These are phyloP conservation scores for Mycosphaerelloides madeirae DNA, from an alignment of 2,329 filamentous ascomycete genomes.

Conservation along the genomic window DNA sequence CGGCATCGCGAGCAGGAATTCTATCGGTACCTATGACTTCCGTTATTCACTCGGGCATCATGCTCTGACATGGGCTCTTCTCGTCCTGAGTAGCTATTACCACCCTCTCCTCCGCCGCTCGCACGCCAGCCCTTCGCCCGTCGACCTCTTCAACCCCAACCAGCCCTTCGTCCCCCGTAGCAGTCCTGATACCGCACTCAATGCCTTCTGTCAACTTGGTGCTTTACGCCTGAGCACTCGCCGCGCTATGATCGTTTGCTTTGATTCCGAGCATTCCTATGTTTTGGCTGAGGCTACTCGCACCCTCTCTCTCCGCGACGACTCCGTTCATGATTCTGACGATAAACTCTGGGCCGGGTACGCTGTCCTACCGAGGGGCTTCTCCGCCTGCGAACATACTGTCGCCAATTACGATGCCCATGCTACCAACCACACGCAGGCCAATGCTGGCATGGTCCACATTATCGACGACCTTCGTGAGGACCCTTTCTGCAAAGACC, in stretches of 20 bases:
- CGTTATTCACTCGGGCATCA: no score
- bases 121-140: no score
- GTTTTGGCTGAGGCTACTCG: slow-evolving; percentile 52
- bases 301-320: slow-evolving; percentile 38
- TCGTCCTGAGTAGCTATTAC: no score
- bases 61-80: no score
- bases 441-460: slow-evolving; percentile 17
- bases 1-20: no score
- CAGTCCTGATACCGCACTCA: slow-evolving; percentile 11
- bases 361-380: slow-evolving; percentile 25
- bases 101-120: no score
- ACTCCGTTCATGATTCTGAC: slow-evolving; percentile 19
- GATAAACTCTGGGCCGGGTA: slow-evolving; percentile 30
- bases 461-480: slow-evolving; percentile 29
- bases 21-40: no score
- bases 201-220: slow-evolving; percentile 50
- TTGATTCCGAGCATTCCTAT: slow-evolving; percentile 47
- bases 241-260: slow-evolving; percentile 51
- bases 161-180: no score
- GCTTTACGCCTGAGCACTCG: slow-evolving; percentile 46
- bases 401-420: slow-evolving; percentile 20
- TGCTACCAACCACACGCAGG: slow-evolving; percentile 18
- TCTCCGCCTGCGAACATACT: slow-evolving; percentile 30
- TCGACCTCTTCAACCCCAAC: no score
- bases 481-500: slow-evolving; percentile 25